phyloP scores from a whole-genome alignment of 1,284 basidiomycete genomes.

The Coniophora puteana region DNA sequence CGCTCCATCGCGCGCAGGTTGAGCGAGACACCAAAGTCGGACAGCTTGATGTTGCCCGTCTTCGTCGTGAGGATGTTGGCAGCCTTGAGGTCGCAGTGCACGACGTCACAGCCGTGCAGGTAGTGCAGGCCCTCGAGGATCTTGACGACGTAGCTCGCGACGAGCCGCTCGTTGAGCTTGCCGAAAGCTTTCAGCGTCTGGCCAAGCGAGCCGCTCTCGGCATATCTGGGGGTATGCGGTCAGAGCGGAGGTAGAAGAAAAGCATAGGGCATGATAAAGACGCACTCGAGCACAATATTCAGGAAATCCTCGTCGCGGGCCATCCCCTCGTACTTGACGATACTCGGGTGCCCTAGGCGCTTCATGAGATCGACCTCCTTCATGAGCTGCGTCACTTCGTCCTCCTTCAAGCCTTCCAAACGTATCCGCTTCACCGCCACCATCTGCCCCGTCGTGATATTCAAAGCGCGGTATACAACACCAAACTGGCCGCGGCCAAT shows the following conservation, averaged over 20 bases:
- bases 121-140: constrained; percentile 92
- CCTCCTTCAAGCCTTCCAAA: constrained; percentile 82
- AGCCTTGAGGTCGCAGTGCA: constrained; percentile 94
- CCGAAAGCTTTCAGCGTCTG: constrained; percentile 91
- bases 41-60: constrained; percentile 96
- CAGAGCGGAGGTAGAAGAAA: constrained; percentile 27
- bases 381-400: constrained; percentile 85
- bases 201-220: constrained; percentile 90
- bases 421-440: constrained; percentile 93
- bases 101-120: constrained; percentile 78
- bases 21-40: constrained; percentile 98
- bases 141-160: constrained; percentile 88
- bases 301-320: constrained; percentile 83
- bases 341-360: constrained; percentile 85
- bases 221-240: constrained; percentile 55
- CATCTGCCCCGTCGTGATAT: constrained; percentile 90
- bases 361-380: constrained; percentile 89
- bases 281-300: constrained; percentile 90
- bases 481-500: constrained; percentile 97
- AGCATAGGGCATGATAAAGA: constrained; percentile 17
- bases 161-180: constrained; percentile 84
- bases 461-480: constrained; percentile 90
- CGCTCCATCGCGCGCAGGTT: constrained; percentile 94
- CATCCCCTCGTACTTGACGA: constrained; percentile 96
- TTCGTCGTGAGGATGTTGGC: constrained; percentile 98